These are phyloP conservation scores for Leccinum griseonigrum DNA, from an alignment of 1,284 basidiomycete genomes.

Conservation along the genomic window DNA sequence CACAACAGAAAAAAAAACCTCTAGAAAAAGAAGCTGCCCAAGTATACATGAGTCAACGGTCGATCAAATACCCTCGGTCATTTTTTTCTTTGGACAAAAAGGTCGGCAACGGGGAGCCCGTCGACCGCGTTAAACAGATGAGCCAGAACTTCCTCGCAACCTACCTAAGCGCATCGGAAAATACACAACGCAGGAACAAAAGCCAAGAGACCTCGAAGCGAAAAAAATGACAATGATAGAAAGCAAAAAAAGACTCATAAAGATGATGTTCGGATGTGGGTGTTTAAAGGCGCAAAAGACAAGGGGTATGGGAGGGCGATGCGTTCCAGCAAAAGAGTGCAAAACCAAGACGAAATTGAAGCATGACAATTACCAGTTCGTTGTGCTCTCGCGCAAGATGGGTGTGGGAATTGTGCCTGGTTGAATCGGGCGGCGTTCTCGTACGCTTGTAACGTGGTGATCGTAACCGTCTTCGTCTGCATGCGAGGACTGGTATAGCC, in stretches of 20 bases:
- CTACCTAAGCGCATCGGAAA: slow-evolving; percentile 21
- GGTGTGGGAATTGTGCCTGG: slow-evolving; percentile 62
- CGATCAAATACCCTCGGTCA: background rate
- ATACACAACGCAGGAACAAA: slow-evolving; percentile 19
- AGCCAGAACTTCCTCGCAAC: slow-evolving; percentile 12
- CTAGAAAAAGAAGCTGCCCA: background rate
- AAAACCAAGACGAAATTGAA: background rate
- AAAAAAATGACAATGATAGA: background rate
- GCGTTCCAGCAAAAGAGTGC: slow-evolving; percentile 8
- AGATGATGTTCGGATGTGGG: slow-evolving; percentile 1
- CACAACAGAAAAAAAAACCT: slow-evolving; percentile 1
- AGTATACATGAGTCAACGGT: slow-evolving; percentile 7
- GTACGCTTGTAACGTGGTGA: slow-evolving; percentile 35
- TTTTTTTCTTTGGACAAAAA: background rate
- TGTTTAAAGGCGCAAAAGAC: background rate
- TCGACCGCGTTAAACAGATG: slow-evolving; percentile 1
- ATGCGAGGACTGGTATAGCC: slow-evolving; percentile 42
- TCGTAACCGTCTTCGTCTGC: slow-evolving; percentile 29
- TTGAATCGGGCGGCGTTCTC: slow-evolving; percentile 50
- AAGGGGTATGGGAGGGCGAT: slow-evolving; percentile 18
- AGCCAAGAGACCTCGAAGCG: slow-evolving; percentile 1
- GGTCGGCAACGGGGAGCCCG: background rate
- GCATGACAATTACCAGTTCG: slow-evolving; percentile 57
- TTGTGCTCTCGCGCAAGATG: slow-evolving; percentile 64
- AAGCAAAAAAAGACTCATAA: slow-evolving; percentile 8